A percentile compares a stretch with the other conserved stretches of the same genome.
These are phyloP conservation scores for Trichoderma harzianum DNA, from an alignment of 2,329 filamentous ascomycete species.

Conservation along the genomic window DNA sequence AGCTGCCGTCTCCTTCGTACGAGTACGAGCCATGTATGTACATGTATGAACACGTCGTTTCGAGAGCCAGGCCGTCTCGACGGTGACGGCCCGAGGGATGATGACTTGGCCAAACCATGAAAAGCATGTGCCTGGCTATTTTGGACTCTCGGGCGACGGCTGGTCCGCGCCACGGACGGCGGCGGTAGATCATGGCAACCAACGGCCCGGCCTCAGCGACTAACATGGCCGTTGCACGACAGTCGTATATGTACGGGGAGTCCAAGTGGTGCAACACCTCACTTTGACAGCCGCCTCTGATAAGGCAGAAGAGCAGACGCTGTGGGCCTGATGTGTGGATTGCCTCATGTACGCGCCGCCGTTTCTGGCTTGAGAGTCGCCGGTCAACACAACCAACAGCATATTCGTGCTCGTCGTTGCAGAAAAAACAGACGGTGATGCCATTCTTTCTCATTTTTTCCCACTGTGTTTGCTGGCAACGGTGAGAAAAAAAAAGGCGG, in stretches of 20 bases:
- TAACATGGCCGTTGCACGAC: slow-evolving; percentile 1
- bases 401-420: neutral
- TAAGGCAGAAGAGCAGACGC: neutral
- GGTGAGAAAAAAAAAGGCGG: neutral
- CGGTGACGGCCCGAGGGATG: neutral
- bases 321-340: neutral
- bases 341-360: neutral
- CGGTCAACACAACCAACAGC: neutral
- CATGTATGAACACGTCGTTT: neutral
- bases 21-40: neutral
- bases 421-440: neutral
- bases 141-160: neutral
- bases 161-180: slow-evolving; percentile 13
- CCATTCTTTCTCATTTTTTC: neutral
- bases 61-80: neutral
- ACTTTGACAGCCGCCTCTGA: neutral
- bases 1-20: neutral
- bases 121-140: slow-evolving; percentile 2
- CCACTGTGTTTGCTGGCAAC: neutral
- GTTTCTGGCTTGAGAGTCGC: neutral
- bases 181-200: slow-evolving; percentile 16
- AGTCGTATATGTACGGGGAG: slow-evolving; percentile 8
- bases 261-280: neutral
- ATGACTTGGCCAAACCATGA: neutral
- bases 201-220: slow-evolving; percentile 1